Conservation (phyloP, 169 alveolate species). For the Plasmodium coatneyi region DNA sequence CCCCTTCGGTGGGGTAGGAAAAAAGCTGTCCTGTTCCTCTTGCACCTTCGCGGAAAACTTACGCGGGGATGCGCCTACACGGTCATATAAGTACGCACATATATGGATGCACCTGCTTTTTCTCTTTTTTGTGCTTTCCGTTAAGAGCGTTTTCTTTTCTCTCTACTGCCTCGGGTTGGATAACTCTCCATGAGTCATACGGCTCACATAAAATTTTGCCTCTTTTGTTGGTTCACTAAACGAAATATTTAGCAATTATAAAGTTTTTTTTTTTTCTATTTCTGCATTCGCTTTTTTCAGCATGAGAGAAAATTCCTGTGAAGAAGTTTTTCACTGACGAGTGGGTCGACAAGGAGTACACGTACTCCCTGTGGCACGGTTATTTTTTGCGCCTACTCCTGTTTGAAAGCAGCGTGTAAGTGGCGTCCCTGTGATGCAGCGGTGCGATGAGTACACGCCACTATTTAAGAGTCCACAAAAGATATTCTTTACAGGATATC, state of each 20-base stretch:
- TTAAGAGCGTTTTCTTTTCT: neutral
- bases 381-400: neutral
- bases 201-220: neutral
- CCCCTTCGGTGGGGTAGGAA: neutral
- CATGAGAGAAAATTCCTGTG: neutral
- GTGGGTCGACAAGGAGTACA: neutral
- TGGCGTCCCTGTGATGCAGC: neutral
- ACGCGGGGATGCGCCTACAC: neutral
- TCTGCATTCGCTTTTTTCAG: neutral
- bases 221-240: neutral
- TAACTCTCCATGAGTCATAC: neutral
- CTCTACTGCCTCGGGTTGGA: neutral
- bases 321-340: neutral
- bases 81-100: neutral
- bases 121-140: neutral
- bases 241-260: neutral
- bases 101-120: neutral
- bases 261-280: neutral
- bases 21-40: neutral
- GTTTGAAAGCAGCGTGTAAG: neutral
- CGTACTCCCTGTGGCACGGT: neutral
- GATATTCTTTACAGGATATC: neutral
- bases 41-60: neutral
- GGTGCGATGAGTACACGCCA: neutral
- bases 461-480: neutral